Evolutionary conservation across 306 rosid species (phyloP), one percentile per base, ranked within the genome.

Genomic region (Amphicarpaea edgeworthii): DNA sequence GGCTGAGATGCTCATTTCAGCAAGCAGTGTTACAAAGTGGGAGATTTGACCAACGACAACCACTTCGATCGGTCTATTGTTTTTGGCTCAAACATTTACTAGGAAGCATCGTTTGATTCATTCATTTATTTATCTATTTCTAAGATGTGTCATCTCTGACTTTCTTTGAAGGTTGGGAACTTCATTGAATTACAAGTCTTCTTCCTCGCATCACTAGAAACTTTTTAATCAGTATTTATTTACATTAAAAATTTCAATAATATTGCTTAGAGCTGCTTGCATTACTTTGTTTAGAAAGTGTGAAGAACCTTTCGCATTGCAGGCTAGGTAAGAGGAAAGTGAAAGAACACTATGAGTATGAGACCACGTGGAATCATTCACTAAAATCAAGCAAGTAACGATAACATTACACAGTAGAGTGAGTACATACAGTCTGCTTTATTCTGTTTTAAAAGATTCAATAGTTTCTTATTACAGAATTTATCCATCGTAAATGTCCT

Each of bases 1-100:
- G 73, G 43, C 74, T 92, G 96, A 80, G 93, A 92, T 90, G 77
- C 97, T 92, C 93, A 85, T 76, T 75, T 86, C 81, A 58, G 77
- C 82, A 79, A 87, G 93, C 84, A 92, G 64, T 89, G 80, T 90
- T 92, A 78, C 19, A 70, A 83, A 81, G 77, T 42, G 79, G 72
- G 79, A 77, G 40, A 17, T n/a, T n/a, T 50, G 41, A 54, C 8
- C 53, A 15, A 40, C 12, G 8, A 12, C 49, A 3, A 19, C 24
- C 14, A 3, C 16, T 43, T 12, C 16, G 3, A 0, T 42, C 46
- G 7, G 16, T 50, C 10, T 7, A 14, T 45, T 45, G 16, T 45
- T 45, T 45, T 45, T 47, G 19, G 53, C 20, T 47, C 50, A 45
- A 15, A 0, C 14, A 8, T 43, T 47, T 47, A 47, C 54, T 47